Percentiles rank a stretch among this genome's conserved stretches.
These are phyloP conservation scores for Saccharomycopsis schoenii DNA, from an alignment of 805 yeast species.

Conservation along the genomic window DNA sequence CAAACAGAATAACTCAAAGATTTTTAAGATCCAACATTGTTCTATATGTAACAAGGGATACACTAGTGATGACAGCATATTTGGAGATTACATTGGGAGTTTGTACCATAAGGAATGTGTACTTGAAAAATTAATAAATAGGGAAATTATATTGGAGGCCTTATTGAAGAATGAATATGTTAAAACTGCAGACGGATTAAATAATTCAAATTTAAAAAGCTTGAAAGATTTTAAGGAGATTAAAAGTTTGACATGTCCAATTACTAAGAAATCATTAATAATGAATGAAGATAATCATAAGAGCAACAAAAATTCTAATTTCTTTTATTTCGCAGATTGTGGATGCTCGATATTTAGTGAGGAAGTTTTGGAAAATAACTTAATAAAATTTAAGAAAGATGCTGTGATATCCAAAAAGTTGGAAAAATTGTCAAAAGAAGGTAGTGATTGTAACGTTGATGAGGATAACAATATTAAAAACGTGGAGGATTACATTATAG, in stretches of 20 bases:
- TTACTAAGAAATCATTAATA: constrained; percentile 4
- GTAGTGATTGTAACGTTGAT: not conserved
- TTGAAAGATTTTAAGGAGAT: constrained; percentile 37
- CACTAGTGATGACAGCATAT: constrained; percentile 42
- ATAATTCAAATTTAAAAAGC: constrained; percentile 27
- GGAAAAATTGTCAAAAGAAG: not conserved
- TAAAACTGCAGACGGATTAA: constrained; percentile 20
- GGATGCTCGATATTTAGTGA: constrained; percentile 16
- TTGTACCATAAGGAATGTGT: constrained; percentile 56
- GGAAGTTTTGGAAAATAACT: constrained; percentile 5
- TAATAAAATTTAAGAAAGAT: constrained; percentile 5
- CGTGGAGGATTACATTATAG: not conserved
- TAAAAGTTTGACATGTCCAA: constrained; percentile 20
- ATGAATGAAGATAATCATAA: not conserved
- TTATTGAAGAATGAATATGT: constrained; percentile 7
- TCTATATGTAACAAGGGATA: constrained; percentile 36
- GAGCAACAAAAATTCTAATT: not conserved
- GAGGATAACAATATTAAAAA: not conserved
- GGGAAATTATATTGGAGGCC: constrained; percentile 19
- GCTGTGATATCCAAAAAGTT: not conserved
- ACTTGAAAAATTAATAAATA: constrained; percentile 43
- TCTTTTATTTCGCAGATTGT: constrained; percentile 19
- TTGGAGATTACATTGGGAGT: constrained; percentile 60
- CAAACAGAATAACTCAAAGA: not conserved
- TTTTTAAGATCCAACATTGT: constrained; percentile 7